Base-by-base conservation (phyloP, 345 rosid genomes). In the Ceriops tagal region DNA sequence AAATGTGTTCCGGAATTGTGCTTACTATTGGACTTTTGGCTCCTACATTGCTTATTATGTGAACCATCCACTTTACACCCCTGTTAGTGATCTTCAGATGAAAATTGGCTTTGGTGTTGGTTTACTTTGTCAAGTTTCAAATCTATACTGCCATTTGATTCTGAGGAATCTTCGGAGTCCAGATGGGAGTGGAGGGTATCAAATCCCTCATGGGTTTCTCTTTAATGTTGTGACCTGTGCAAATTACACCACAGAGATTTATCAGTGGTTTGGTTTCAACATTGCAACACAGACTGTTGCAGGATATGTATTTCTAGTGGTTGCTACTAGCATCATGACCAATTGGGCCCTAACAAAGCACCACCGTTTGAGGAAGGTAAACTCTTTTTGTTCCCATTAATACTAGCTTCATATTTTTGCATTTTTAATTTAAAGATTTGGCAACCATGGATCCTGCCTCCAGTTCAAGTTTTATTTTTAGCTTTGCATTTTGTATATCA, bases 271-370 rank as follows among this genome's bases (percentile, higher is more conserved):
- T 69, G 98, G 98, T 57, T 95, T 92, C 91, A 95, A 95, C 62
- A 83, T 90, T 30, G 99, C 99, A 0, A 95, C 97, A 1, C 98
- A 95, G 87, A 90, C 96, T 15, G 53, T 89, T 59, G 93, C 98
- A 0, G 98, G 98, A 65, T 95, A 89, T 24, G 58, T 92, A 56
- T 92, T 95, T 81, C 87, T 89, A n/a, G 78, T 81, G 72, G 97
- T 92, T 65, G 99, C 99, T 0, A n/a, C 96, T 73, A 15, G 60
- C 22, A 92, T 95, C 81, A 95, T 95, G 99, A 87, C 96, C 64
- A 92, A 92, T 28, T 92, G 99, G 99, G 99, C 99, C 70, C 89
- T 95, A 52, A 87, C 96, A 52, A 95, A 95, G 88, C 99, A 95
- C 75, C 83, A 87, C 20, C 87, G 97, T 51, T 73, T 95, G 84